Evolutionary conservation across 2,329 filamentous ascomycete species (phyloP).

Genomic region (Corniculantispora saksenae): DNA sequence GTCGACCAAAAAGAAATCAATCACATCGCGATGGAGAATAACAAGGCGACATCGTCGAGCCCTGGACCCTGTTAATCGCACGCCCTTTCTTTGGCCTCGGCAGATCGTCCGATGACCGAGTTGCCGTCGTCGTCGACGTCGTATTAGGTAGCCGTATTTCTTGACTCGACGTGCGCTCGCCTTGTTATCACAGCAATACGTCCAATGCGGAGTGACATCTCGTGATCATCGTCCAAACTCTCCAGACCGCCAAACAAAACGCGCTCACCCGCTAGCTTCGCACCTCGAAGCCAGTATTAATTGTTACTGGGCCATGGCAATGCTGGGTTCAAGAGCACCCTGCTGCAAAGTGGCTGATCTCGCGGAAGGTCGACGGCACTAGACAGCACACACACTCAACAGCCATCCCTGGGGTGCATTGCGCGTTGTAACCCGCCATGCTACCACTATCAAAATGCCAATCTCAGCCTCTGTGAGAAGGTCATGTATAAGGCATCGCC

Average conservation of each 20-base stretch:
- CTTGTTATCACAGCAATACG: neutral
- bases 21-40: neutral
- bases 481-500: neutral
- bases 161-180: too few relatives aligned
- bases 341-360: conserved; percentile 12
- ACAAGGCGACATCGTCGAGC: neutral
- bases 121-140: neutral
- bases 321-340: too few relatives aligned
- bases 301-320: too few relatives aligned
- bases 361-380: neutral
- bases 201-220: neutral
- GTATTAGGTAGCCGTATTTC: neutral
- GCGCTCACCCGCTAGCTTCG: neutral
- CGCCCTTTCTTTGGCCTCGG: conserved; percentile 7
- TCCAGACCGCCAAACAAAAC: neutral
- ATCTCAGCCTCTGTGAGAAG: neutral
- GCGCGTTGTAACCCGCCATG: neutral
- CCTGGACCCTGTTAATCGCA: neutral
- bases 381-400: neutral
- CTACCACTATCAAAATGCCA: neutral
- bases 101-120: neutral
- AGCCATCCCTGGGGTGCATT: neutral
- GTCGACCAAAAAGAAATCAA: neutral
- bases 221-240: neutral
- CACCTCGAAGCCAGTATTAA: too few relatives aligned